Evolutionary conservation across 495 filamentous ascomycete genomes (phyloP).

Genomic region (Hypoxylon perforatum): DNA sequence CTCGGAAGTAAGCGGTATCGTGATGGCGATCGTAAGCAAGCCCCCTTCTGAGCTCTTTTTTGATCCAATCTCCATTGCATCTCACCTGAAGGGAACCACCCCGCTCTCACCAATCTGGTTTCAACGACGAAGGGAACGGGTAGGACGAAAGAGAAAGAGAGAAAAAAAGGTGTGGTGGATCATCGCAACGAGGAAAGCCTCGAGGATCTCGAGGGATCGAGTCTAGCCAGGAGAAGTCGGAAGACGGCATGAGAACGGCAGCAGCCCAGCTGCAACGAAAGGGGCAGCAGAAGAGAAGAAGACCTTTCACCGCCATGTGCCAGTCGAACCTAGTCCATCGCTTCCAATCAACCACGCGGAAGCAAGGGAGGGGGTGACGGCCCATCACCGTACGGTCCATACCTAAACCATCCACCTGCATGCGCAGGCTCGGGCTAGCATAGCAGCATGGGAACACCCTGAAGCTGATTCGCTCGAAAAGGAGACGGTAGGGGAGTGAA

Average conservation of each 20-base stretch:
- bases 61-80: slow-evolving; percentile 32
- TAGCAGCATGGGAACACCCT: slow-evolving; percentile 5
- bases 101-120: slow-evolving; percentile 9
- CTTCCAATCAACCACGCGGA: slow-evolving; percentile 44
- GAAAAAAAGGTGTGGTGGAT: slow-evolving; percentile 4
- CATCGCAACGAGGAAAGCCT: slow-evolving; percentile 14
- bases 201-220: slow-evolving; percentile 28
- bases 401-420: slow-evolving; percentile 43
- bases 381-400: slow-evolving; percentile 26
- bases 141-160: neutral
- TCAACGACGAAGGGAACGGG: slow-evolving; percentile 4
- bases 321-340: slow-evolving; percentile 33
- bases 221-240: slow-evolving; percentile 23
- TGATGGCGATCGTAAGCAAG: slow-evolving; percentile 37
- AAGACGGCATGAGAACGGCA: slow-evolving; percentile 1
- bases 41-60: slow-evolving; percentile 18
- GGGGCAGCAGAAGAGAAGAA: neutral
- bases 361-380: slow-evolving; percentile 28
- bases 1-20: slow-evolving; percentile 38
- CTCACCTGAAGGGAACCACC: slow-evolving; percentile 12
- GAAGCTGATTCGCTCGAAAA: slow-evolving; percentile 35
- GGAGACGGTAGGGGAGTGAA: slow-evolving; percentile 18
- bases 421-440: slow-evolving; percentile 30
- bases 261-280: slow-evolving; percentile 3
- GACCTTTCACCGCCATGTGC: slow-evolving; percentile 49